phyloP scores from a whole-genome alignment of 345 rosid genomes.

The Ceriops tagal region DNA sequence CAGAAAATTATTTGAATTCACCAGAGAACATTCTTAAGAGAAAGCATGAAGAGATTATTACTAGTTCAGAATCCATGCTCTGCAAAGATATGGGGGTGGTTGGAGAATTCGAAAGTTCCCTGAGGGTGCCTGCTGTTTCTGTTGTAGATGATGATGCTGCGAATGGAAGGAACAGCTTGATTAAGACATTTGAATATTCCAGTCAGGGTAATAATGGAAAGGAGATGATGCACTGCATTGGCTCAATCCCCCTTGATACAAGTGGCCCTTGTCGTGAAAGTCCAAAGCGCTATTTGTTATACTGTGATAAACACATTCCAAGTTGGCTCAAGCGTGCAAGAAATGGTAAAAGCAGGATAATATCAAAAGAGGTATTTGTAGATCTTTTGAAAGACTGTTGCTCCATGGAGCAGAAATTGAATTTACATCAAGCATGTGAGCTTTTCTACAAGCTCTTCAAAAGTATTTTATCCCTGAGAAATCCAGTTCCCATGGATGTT shows the following conservation, averaged over 20 bases:
- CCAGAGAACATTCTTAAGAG: constrained; percentile 46
- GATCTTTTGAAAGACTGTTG: constrained; percentile 63
- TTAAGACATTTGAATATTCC: constrained; percentile 44
- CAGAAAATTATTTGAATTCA: constrained; percentile 20
- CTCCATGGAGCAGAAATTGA: constrained; percentile 59
- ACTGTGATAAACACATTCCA: constrained; percentile 92
- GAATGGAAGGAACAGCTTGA: constrained; percentile 30
- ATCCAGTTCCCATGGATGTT: constrained; percentile 86
- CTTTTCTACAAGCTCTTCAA: constrained; percentile 90
- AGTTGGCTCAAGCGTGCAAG: constrained; percentile 99
- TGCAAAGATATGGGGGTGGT: constrained; percentile 47
- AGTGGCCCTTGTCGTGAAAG: constrained; percentile 54
- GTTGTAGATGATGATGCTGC: constrained; percentile 34
- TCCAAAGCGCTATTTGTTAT: constrained; percentile 71
- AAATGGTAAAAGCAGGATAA: constrained; percentile 92
- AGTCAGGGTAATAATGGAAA: constrained; percentile 37
- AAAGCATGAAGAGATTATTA: constrained; percentile 45
- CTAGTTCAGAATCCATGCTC: constrained; percentile 37
- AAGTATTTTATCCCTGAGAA: constrained; percentile 81
- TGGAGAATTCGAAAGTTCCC: constrained; percentile 43
- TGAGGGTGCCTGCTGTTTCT: constrained; percentile 43
- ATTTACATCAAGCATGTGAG: constrained; percentile 90
- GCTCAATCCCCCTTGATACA: constrained; percentile 45
- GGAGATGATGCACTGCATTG: constrained; percentile 49
- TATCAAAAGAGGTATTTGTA: constrained; percentile 89